Conservation (phyloP, 139 green algal genomes). For the Micractinium sp. region DNA sequence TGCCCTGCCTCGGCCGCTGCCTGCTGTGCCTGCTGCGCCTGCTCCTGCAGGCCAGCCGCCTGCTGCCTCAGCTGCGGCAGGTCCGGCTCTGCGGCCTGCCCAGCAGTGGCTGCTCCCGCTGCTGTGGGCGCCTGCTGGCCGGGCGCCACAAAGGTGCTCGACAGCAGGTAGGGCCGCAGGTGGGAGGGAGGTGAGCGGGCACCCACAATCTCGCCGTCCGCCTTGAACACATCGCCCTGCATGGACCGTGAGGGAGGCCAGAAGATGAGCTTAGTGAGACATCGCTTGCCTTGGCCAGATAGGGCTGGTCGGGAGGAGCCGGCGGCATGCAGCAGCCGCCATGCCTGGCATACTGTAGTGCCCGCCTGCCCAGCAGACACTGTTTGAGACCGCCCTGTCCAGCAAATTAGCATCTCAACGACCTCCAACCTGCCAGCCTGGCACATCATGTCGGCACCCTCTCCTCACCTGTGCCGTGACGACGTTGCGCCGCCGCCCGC, state of each 20-base stretch:
- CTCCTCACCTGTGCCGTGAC: background rate
- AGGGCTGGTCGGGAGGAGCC: no score
- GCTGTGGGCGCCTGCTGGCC: background rate
- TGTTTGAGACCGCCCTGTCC: no score
- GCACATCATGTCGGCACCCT: background rate
- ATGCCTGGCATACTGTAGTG: no score
- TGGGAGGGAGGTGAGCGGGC: background rate
- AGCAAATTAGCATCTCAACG: no score
- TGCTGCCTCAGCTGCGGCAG: background rate
- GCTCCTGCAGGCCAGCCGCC: background rate
- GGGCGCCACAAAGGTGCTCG: background rate
- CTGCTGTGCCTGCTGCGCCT: background rate
- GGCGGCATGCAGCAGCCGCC: no score
- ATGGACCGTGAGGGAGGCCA: no score
- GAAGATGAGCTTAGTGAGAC: no score
- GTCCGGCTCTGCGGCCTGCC: background rate
- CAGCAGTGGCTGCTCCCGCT: background rate
- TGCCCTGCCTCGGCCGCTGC: background rate
- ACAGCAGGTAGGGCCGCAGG: slow-evolving; percentile 12
- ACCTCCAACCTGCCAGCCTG: background rate
- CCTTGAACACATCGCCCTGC: slow-evolving; percentile 73
- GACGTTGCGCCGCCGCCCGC: slow-evolving; percentile 7
- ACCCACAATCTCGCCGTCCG: slow-evolving; percentile 69
- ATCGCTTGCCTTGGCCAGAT: no score
- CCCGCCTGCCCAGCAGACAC: no score